Conservation (phyloP, 2,329 filamentous ascomycete species). For the Fusarium nisikadoi region DNA sequence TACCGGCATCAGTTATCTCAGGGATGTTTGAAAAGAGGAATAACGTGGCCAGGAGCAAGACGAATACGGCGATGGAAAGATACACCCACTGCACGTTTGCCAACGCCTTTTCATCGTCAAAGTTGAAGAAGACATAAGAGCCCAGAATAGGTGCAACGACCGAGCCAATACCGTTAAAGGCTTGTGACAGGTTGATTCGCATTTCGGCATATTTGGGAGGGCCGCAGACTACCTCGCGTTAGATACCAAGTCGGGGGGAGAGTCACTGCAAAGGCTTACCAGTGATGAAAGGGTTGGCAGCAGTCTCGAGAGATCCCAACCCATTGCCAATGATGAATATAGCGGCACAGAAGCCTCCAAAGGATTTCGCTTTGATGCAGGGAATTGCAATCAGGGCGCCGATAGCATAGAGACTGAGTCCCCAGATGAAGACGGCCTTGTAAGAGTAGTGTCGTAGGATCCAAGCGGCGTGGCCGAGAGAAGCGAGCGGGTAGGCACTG, state of each 20-base stretch:
- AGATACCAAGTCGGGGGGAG: accelerated
- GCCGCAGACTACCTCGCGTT: slow-evolving; percentile 51
- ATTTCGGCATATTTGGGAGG: slow-evolving; percentile 78
- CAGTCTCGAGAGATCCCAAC: slow-evolving; percentile 78
- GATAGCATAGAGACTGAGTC: slow-evolving; percentile 73
- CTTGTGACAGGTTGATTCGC: slow-evolving; percentile 80
- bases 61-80: slow-evolving; percentile 77
- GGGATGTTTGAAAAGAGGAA: slow-evolving; percentile 76
- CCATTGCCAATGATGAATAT: slow-evolving; percentile 81
- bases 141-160: slow-evolving; percentile 78
- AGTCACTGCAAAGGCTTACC: slow-evolving; percentile 41
- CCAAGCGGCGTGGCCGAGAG: slow-evolving; percentile 71
- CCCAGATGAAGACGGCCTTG: slow-evolving; percentile 74
- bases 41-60: slow-evolving; percentile 70
- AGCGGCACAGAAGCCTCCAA: slow-evolving; percentile 77
- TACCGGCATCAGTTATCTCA: slow-evolving; percentile 70
- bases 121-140: slow-evolving; percentile 78
- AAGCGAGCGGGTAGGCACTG: slow-evolving; percentile 75
- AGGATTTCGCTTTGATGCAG: slow-evolving; percentile 70
- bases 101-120: slow-evolving; percentile 65
- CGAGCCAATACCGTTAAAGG: slow-evolving; percentile 80
- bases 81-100: slow-evolving; percentile 82
- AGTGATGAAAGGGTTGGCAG: slow-evolving; percentile 79
- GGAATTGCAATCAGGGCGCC: slow-evolving; percentile 66
- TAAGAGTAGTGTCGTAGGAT: slow-evolving; percentile 74